Evolutionary conservation across 352 stramenopile genomes (phyloP), one percentile per base, ranked within the genome.

Genomic region (Pythium apleroticum): DNA sequence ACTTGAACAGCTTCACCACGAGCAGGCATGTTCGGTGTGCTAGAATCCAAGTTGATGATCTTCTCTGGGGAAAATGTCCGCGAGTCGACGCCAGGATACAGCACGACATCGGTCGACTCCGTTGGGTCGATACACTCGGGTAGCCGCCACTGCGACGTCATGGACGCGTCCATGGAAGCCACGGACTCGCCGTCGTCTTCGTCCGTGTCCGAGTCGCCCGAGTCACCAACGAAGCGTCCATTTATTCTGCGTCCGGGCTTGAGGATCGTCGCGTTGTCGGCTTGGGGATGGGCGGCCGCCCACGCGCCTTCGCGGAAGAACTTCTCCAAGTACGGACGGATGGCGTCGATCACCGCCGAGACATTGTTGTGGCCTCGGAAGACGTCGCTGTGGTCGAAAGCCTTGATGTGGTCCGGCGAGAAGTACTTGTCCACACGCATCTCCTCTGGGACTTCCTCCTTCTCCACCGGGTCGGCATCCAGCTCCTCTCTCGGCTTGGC

Each of bases 281-380:
- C 22, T 35, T 60, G 41, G 7, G 53, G 53, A 27, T 43, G 49
- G 4, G 52, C 52, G n/a, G 17, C 37, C 14, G 60, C 43, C 65
- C 65, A 72, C 22, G 30, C 15, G 17, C 50, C 52, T 27, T 63
- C 57, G 28, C 35, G 31, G 39, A 93, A 86, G 68, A 85, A 91
- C 22, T 62, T 67, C 10, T 63, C 35, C 28, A 86, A 57, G 62
- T 93, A 93, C 39, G 71, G 62, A 33, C 80, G 80, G 59, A 93
- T 87, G 31, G 69, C 72, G 60, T 90, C 79, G 19, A 93, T 64
- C n/a, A 83, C 73, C 1, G 71, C 72, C 12, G 91, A 78, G 0
- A 93, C 82, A 37, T 84, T 77, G n/a, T 66, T 66, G 63, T 79
- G 86, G 19, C 68, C 68, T 17, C 81, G 65, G 55, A 93, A 90